A percentile compares a stretch with the other conserved stretches of the same genome.
These are phyloP conservation scores for Lycium ferocissimum DNA, from an alignment of 257 asterid genomes.

Conservation along the genomic window DNA sequence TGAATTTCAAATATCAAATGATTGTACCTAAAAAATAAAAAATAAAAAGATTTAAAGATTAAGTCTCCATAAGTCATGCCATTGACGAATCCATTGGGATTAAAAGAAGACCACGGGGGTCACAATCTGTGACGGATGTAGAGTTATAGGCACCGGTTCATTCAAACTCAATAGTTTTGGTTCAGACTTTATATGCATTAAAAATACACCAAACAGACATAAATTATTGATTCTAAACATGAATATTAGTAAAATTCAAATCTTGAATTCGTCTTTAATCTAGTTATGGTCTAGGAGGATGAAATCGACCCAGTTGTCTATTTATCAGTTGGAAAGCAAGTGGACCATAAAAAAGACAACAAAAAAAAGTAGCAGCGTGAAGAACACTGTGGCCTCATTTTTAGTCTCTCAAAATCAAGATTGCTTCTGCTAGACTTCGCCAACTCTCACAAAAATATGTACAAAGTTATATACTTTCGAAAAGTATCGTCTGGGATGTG, in stretches of 20 bases:
- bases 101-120: not conserved
- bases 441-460: not conserved
- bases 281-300: not conserved
- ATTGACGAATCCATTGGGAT: not conserved
- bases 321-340: not conserved
- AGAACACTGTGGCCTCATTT: not conserved
- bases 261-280: fast-evolving
- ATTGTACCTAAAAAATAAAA: no score
- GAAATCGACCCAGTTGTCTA: not conserved
- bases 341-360: not conserved
- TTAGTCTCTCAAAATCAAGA: not conserved
- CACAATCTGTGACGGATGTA: not conserved
- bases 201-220: no score
- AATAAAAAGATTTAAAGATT: no score
- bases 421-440: not conserved
- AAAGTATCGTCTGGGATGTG: no score
- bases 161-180: no score
- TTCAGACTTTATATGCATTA: no score
- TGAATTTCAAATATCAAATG: not conserved
- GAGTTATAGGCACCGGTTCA: no score
- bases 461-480: no score
- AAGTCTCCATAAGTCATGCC: not conserved
- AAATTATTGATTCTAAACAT: no score
- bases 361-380: not conserved
- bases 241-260: no score